A percentile compares a stretch with the other conserved stretches of the same genome.
Evolutionary conservation across 2,329 filamentous ascomycete genomes (phyloP).

Genomic region (Claviceps fusiformis): DNA sequence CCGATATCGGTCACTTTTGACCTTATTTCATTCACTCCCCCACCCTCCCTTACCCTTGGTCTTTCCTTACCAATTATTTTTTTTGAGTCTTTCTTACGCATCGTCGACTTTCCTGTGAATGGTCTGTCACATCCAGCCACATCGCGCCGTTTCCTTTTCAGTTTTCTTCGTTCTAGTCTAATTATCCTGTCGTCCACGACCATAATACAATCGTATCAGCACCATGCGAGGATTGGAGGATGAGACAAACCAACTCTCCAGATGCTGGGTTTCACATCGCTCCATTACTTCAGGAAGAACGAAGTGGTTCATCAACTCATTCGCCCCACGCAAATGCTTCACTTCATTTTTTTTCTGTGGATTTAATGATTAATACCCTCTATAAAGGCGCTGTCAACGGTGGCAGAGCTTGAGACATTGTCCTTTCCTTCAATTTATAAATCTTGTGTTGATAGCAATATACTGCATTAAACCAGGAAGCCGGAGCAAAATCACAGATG

Average conservation of each 20-base stretch:
- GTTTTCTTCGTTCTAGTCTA: background rate
- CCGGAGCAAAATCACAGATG: background rate
- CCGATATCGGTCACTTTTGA: background rate
- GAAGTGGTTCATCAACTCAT: background rate
- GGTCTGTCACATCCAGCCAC: background rate
- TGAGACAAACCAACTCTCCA: background rate
- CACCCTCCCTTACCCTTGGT: background rate
- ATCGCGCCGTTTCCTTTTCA: background rate
- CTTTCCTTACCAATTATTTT: background rate
- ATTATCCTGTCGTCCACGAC: background rate
- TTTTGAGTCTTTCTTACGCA: background rate
- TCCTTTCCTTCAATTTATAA: background rate
- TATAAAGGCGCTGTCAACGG: background rate
- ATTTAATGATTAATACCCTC: constrained; percentile 1
- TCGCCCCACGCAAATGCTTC: background rate
- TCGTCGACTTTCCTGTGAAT: background rate
- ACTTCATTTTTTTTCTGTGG: background rate
- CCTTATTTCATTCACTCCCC: background rate
- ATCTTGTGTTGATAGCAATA: background rate
- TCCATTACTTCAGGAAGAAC: background rate
- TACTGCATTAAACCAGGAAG: background rate
- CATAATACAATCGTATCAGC: background rate
- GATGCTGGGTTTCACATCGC: background rate
- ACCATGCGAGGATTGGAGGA: background rate
- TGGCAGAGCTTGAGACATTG: background rate